Conservation (phyloP, 2,329 filamentous ascomycete genomes). For the Talaromyces sp. region DNA sequence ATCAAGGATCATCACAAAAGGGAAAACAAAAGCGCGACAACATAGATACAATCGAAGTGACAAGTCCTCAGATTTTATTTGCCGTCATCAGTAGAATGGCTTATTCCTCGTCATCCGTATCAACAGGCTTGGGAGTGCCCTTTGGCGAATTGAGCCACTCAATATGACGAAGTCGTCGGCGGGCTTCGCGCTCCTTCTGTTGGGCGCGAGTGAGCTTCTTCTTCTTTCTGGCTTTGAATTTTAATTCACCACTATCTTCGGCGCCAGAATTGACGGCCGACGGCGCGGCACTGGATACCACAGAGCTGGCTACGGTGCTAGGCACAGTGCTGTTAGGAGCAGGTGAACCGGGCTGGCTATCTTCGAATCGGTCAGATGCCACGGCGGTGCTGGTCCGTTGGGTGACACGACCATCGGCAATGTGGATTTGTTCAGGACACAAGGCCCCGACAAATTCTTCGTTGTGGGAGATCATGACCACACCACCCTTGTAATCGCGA, state of each 20-base stretch:
- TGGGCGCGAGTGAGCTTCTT: conserved; percentile 99
- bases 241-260: conserved; percentile 74
- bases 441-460: conserved; percentile 97
- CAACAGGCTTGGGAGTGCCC: conserved; percentile 70
- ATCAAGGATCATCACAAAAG: conserved; percentile 7
- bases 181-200: conserved; percentile 84
- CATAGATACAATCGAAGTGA: neutral
- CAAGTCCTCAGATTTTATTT: neutral
- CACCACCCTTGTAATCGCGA: conserved; percentile 94
- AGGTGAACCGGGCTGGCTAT: conserved; percentile 57
- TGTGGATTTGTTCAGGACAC: conserved; percentile 94
- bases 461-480: conserved; percentile 99
- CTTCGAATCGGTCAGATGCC: conserved; percentile 79
- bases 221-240: conserved; percentile 88
- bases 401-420: conserved; percentile 79
- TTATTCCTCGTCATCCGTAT: conserved; percentile 68
- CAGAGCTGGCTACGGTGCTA: conserved; percentile 54
- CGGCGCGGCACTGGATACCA: conserved; percentile 55
- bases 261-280: conserved; percentile 67
- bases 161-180: conserved; percentile 77
- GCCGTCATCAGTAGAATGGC: neutral
- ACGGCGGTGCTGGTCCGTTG: conserved; percentile 74
- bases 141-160: conserved; percentile 77
- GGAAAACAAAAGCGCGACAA: neutral
- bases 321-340: conserved; percentile 10